Percentiles rank a stretch among this genome's conserved stretches.
Conservation (phyloP, 805 yeast species). For the Dipodascopsis tothii region DNA sequence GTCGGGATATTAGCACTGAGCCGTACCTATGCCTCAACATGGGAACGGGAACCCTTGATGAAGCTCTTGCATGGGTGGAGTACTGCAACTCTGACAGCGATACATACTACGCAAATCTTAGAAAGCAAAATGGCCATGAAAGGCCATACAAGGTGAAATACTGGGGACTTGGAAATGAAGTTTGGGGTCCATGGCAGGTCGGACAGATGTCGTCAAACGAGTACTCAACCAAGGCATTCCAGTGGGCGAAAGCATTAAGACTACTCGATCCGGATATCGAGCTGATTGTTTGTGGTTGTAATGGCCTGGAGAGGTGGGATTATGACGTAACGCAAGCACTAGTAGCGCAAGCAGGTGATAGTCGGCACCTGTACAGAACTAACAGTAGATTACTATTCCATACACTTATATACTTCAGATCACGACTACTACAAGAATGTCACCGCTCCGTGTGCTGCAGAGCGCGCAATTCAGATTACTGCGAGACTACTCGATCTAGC, state of each 20-base stretch:
- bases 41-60: slow-evolving; percentile 36
- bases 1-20: slow-evolving; percentile 29
- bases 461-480: slow-evolving; percentile 30
- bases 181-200: slow-evolving; percentile 36
- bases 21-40: slow-evolving; percentile 34
- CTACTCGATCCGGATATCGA: slow-evolving; percentile 29
- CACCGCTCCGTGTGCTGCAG: slow-evolving; percentile 31
- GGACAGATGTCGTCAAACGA: slow-evolving; percentile 32
- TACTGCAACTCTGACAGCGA: slow-evolving; percentile 32
- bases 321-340: slow-evolving; percentile 27
- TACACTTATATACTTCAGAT: slow-evolving; percentile 31
- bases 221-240: slow-evolving; percentile 29
- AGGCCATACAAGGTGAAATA: slow-evolving; percentile 34
- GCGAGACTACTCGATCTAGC: slow-evolving; percentile 30
- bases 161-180: slow-evolving; percentile 37
- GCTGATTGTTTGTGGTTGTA: slow-evolving; percentile 31
- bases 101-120: slow-evolving; percentile 33
- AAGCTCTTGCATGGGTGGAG: slow-evolving; percentile 34
- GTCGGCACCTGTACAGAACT: too few relatives aligned
- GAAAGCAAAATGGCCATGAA: slow-evolving; percentile 32
- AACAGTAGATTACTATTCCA: slow-evolving; percentile 31
- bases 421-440: slow-evolving; percentile 29
- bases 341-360: slow-evolving; percentile 25
- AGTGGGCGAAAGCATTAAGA: slow-evolving; percentile 35
- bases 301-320: slow-evolving; percentile 32